Evolutionary conservation across 225 moss, liverwort and hornwort species (phyloP).

Genomic region (Climacium dendroides): DNA sequence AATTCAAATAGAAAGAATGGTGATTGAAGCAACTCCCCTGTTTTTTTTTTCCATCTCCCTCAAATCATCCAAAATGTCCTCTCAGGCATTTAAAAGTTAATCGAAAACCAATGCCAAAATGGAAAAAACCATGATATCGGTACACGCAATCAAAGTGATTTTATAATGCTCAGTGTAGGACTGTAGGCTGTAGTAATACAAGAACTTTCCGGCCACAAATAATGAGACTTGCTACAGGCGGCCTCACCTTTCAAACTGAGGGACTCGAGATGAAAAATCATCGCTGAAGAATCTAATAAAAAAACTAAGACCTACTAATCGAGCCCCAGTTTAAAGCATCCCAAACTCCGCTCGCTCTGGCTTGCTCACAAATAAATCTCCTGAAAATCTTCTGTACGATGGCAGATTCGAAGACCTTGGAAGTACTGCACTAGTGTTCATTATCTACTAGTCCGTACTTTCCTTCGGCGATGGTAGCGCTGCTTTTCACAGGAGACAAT

Average conservation of each 20-base stretch:
- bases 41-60: background rate
- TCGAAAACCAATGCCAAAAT: background rate
- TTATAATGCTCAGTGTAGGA: background rate
- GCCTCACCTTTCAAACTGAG: background rate
- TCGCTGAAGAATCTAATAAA: background rate
- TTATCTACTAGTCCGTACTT: background rate
- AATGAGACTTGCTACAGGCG: conserved; percentile 1
- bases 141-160: background rate
- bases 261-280: background rate
- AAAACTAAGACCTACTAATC: background rate
- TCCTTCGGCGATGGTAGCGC: background rate
- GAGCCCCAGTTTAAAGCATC: background rate
- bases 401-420: background rate
- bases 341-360: background rate
- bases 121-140: background rate
- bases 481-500: background rate
- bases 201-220: conserved; percentile 3
- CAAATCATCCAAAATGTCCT: background rate
- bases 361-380: background rate
- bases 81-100: background rate
- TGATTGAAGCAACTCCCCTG: background rate
- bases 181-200: background rate
- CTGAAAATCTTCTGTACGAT: background rate
- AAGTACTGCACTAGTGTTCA: background rate
- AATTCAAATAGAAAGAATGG: background rate